Base-by-base conservation (phyloP, 2,329 filamentous ascomycete species). In the Pseudogymnoascus sp. region DNA sequence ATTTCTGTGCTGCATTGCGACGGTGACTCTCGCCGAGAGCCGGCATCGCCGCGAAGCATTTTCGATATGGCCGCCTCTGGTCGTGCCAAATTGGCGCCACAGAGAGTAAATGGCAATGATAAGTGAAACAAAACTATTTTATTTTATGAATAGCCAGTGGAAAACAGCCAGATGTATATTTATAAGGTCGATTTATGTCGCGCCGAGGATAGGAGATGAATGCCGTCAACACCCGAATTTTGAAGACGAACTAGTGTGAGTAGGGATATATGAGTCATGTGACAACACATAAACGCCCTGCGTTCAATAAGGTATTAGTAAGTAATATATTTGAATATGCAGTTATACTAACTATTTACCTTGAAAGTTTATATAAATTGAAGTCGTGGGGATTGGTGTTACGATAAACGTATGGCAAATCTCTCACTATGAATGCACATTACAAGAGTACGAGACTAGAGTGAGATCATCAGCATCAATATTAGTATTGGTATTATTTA, bases 21-120 rank as follows among this genome's bases (percentile, higher is more conserved):
- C 19, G 11, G 50, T 31, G 50, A 17, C 50, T 57, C 50, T 33
- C 50, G 26, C n/a, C 50, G 50, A 57, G 10, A 9, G 26, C 50
- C 50, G 50, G 50, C 50, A 57, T 57, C 50, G 13, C 44, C 23
- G 50, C 28, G 50, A 57, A 57, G 28, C 50, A 57, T 57, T 57
- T 31, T 57, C 10, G 28, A 31, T 57, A 19, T 57, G 8, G 23
- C n/a, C 4, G 26, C 10, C 28, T 57, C n/a, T 33, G 15, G 8
- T 9, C 33, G 5, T 57, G 50, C 26, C 28, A 13, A 57, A 33
- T 33, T 33, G n/a, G 26, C n/a, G 9, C n/a, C 10, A 33, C 50
- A 33, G 28, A 33, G 9, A 13, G n/a, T 57, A 57, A 33, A 8
- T 19, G 4, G n/a, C 19, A 50, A 28, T 19, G 15, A 5, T 13